Conservation (phyloP, 1,284 basidiomycete genomes). For the Rhodotorula mucilaginosa region DNA sequence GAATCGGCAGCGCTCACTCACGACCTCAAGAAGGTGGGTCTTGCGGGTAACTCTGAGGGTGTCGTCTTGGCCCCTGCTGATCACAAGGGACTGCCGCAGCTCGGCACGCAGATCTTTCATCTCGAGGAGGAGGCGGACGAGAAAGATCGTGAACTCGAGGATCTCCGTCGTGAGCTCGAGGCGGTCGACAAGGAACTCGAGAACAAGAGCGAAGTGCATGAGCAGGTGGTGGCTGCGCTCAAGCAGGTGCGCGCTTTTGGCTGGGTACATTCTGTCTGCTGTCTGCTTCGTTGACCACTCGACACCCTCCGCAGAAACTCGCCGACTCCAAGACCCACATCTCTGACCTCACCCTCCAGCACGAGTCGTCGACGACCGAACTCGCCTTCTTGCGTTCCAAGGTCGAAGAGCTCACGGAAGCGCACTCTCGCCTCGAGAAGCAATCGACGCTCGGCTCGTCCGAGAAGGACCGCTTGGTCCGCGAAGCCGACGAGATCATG, state of each 20-base stretch:
- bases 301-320: conserved; percentile 35
- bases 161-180: conserved; percentile 52
- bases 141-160: conserved; percentile 44
- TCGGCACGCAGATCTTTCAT: conserved; percentile 59
- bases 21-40: conserved; percentile 65
- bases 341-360: conserved; percentile 41
- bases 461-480: conserved; percentile 45
- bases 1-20: conserved; percentile 66
- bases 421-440: conserved; percentile 54
- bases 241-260: too few relatives aligned
- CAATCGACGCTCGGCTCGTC: conserved; percentile 36
- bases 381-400: conserved; percentile 52
- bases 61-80: not conserved
- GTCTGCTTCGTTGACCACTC: too few relatives aligned
- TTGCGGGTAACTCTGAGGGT: not conserved
- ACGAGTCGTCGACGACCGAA: conserved; percentile 42
- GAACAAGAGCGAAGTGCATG: conserved; percentile 67
- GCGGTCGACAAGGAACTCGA: conserved; percentile 60
- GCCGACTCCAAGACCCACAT: conserved; percentile 40
- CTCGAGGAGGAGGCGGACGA: conserved; percentile 61
- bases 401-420: conserved; percentile 70
- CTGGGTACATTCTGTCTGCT: too few relatives aligned
- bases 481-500: conserved; percentile 65
- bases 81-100: too few relatives aligned
- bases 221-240: conserved; percentile 66